phyloP scores from a whole-genome alignment of 306 rosid genomes.

The Ormosia semicastrata region DNA sequence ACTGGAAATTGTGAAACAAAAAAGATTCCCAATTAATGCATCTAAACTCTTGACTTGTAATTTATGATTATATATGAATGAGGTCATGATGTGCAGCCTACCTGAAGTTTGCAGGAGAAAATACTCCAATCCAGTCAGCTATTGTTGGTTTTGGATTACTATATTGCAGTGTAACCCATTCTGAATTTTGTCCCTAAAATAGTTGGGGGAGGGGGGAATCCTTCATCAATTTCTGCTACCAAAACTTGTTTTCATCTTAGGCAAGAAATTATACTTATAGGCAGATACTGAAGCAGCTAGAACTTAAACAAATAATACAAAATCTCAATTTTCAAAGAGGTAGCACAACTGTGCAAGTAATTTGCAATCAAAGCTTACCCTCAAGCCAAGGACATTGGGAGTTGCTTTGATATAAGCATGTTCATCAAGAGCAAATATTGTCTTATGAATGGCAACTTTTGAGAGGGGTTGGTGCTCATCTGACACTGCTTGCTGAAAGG shows the following conservation, averaged over 20 bases:
- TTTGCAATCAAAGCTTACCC: constrained; percentile 33
- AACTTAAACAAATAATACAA: not conserved
- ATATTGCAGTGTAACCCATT: constrained; percentile 64
- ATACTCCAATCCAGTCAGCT: constrained; percentile 91
- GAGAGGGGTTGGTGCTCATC: constrained; percentile 76
- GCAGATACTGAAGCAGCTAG: not conserved
- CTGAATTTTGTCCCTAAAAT: constrained; percentile 66
- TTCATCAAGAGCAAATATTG: constrained; percentile 51
- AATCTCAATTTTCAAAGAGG: not conserved
- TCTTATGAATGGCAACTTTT: constrained; percentile 53
- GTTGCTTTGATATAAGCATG: constrained; percentile 60
- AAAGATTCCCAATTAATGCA: constrained; percentile 8
- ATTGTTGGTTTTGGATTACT: constrained; percentile 58
- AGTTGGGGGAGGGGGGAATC: not conserved
- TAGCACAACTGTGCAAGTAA: not conserved
- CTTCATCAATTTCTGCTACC: constrained; percentile 27
- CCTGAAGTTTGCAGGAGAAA: constrained; percentile 93
- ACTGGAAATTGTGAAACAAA: constrained; percentile 47
- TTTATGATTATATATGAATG: not conserved
- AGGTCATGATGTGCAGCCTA: constrained; percentile 25
- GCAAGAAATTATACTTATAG: not conserved
- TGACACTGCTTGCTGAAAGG: constrained; percentile 45
- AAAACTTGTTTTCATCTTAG: not conserved
- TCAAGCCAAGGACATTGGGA: constrained; percentile 60
- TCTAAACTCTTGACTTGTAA: no score